phyloP scores from a whole-genome alignment of 305 asterid species.

The Fraxinus floribunda region DNA sequence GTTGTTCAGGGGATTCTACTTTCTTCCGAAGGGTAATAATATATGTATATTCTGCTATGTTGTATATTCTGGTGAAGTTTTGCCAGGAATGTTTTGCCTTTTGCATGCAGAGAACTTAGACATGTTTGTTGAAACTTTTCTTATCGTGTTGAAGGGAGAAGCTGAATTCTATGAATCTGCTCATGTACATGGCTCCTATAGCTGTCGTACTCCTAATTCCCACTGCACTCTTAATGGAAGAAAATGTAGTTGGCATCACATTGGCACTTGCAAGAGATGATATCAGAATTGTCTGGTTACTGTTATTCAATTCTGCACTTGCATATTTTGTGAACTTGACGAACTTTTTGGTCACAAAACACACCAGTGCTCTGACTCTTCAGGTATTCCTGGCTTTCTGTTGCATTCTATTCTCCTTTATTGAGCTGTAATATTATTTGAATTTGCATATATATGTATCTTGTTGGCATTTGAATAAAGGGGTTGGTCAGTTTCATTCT shows the following conservation, averaged over 20 bases:
- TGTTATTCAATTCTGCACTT: conserved; percentile 84
- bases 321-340: conserved; percentile 92
- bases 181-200: conserved; percentile 93
- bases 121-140: conserved; percentile 25
- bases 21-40: conserved; percentile 57
- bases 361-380: conserved; percentile 94
- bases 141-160: conserved; percentile 60
- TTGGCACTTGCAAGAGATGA: conserved; percentile 85
- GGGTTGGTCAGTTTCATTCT: not conserved
- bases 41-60: not conserved
- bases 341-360: conserved; percentile 93
- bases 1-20: conserved; percentile 67
- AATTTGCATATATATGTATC: not conserved
- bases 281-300: conserved; percentile 69
- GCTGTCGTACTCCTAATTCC: conserved; percentile 88
- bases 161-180: conserved; percentile 92
- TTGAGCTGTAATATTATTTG: not conserved
- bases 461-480: conserved; percentile 3
- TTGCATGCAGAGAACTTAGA: not conserved
- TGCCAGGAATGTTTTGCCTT: not conserved
- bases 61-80: not conserved
- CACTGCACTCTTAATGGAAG: conserved; percentile 76
- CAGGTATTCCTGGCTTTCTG: conserved; percentile 53
- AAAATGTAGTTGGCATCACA: conserved; percentile 84
- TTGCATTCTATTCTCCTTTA: not conserved